Conservation (phyloP, 495 filamentous ascomycete genomes). For the Annulohypoxylon moriforme region DNA sequence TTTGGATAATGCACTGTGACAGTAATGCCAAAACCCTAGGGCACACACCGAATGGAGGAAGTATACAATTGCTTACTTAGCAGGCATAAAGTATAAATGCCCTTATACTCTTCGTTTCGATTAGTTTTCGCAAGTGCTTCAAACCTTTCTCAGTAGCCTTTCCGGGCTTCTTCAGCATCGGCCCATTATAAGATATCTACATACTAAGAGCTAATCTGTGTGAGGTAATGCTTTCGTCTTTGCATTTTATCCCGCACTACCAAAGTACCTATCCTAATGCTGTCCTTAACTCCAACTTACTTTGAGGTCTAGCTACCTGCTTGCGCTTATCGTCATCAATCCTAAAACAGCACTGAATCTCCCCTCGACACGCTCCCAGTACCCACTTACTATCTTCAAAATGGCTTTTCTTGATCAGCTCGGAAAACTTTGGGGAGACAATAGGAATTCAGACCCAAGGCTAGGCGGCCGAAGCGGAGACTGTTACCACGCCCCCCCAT, state of each 20-base stretch:
- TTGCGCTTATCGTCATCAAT: not conserved
- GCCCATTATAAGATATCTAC: not conserved
- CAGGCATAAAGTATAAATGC: too few relatives aligned
- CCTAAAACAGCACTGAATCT: not conserved
- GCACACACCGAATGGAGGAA: not conserved
- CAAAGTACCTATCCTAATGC: not conserved
- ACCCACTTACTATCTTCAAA: too few relatives aligned
- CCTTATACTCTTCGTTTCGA: too few relatives aligned
- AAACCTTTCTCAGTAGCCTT: not conserved
- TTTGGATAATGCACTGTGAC: not conserved
- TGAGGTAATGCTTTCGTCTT: not conserved
- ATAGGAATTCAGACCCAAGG: not conserved
- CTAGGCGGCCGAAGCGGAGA: not conserved
- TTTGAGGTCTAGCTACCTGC: not conserved
- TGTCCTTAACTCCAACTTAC: not conserved
- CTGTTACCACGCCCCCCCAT: too few relatives aligned
- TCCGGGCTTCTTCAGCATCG: not conserved
- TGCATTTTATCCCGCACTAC: not conserved
- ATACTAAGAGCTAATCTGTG: not conserved
- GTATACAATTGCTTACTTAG: too few relatives aligned
- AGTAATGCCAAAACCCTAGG: not conserved
- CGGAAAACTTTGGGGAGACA: not conserved
- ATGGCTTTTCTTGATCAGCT: too few relatives aligned
- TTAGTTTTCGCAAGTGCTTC: not conserved
- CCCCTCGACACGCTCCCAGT: not conserved